Percentiles rank a stretch among this genome's conserved stretches.
Conservation (phyloP, 2,329 filamentous ascomycete species). For the Colletotrichum orchidophilum region DNA sequence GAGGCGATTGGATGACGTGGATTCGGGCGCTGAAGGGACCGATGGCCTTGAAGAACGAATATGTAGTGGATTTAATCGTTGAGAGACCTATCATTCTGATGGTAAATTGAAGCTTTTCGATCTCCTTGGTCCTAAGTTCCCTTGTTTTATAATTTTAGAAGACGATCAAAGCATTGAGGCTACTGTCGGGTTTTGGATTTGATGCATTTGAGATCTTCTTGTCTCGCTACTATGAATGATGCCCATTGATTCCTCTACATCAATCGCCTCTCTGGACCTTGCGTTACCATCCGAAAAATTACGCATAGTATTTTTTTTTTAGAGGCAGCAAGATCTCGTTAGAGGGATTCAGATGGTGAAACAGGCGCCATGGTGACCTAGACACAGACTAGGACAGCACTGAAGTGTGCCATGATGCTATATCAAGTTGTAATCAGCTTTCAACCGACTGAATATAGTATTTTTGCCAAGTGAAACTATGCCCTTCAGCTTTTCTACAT, state of each 20-base stretch:
- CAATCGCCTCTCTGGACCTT: neutral
- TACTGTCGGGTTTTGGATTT: too few relatives aligned
- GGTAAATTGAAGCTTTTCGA: too few relatives aligned
- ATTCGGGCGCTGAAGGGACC: neutral
- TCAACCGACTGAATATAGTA: neutral
- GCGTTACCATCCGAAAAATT: neutral
- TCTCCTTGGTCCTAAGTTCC: too few relatives aligned
- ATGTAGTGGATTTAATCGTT: neutral
- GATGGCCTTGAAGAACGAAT: neutral
- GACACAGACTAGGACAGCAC: neutral
- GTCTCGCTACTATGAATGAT: neutral
- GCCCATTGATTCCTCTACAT: neutral
- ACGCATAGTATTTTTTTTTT: neutral
- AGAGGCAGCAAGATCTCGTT: neutral
- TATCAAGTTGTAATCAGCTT: neutral
- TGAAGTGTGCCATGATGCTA: neutral
- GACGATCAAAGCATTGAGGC: too few relatives aligned
- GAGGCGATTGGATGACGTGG: neutral
- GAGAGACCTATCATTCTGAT: too few relatives aligned
- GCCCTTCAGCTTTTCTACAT: neutral
- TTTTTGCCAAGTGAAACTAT: neutral
- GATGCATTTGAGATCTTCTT: neutral
- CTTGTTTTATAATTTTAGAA: too few relatives aligned
- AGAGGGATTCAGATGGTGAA: neutral
- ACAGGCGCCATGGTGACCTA: neutral